Percentiles rank a stretch among this genome's conserved stretches.
Evolutionary conservation across 2,329 filamentous ascomycete genomes (phyloP).

Genomic region (Colletotrichum higginsianum): DNA sequence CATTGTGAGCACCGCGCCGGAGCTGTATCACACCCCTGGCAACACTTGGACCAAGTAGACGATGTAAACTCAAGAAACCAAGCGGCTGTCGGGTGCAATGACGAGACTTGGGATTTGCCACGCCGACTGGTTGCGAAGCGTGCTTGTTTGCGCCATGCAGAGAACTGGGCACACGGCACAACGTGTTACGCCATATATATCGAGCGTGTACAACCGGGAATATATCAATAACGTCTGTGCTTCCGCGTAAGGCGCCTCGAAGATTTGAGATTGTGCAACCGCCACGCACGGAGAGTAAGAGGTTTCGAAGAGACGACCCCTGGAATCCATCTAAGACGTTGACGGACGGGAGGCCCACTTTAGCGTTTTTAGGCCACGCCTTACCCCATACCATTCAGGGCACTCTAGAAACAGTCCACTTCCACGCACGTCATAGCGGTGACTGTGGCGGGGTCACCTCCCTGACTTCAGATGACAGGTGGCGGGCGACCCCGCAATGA

Average conservation of each 20-base stretch:
- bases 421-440: slow-evolving; percentile 1
- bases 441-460: neutral
- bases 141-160: slow-evolving; percentile 21
- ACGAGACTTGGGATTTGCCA: neutral
- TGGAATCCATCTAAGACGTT: neutral
- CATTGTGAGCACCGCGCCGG: neutral
- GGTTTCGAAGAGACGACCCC: neutral
- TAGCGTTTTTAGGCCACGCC: slow-evolving; percentile 16
- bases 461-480: slow-evolving; percentile 16
- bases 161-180: neutral
- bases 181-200: slow-evolving; percentile 12
- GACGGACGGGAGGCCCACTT: slow-evolving; percentile 3
- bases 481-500: neutral
- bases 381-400: neutral
- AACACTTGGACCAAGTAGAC: neutral
- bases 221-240: neutral
- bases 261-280: neutral
- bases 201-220: slow-evolving; percentile 9
- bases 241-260: neutral
- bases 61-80: neutral
- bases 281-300: neutral
- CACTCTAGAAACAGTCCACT: too few species aligned
- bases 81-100: neutral
- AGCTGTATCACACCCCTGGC: slow-evolving; percentile 6
- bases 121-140: neutral